These are phyloP conservation scores for Xylariaceae sp. DNA, from an alignment of 2,329 filamentous ascomycete genomes.

Conservation along the genomic window DNA sequence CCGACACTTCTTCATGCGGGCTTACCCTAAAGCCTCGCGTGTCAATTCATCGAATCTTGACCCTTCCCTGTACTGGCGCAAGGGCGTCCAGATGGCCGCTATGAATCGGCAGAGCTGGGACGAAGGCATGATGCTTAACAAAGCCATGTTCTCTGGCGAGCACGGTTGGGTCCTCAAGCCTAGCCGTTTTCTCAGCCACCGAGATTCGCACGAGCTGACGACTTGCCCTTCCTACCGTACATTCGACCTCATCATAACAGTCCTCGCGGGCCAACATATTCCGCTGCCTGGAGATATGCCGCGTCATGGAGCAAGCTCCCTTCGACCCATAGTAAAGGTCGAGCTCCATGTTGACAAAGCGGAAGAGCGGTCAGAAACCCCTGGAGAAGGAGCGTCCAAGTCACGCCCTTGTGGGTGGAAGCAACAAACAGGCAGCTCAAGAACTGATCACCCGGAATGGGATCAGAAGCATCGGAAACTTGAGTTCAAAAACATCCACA, in stretches of 20 bases:
- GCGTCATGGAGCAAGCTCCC: conserved; percentile 47
- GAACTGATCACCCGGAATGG: conserved; percentile 61
- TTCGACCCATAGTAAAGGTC: conserved; percentile 71
- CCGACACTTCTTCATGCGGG: conserved; percentile 78
- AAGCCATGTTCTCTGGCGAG: conserved; percentile 90
- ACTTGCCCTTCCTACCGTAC: conserved; percentile 45
- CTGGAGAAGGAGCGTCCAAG: conserved; percentile 39
- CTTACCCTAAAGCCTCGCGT: conserved; percentile 76
- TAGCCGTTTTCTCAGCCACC: conserved; percentile 56
- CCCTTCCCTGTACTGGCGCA: conserved; percentile 83
- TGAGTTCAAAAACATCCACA: conserved; percentile 52
- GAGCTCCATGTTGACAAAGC: conserved; percentile 73
- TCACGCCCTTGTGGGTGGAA: conserved; percentile 56
- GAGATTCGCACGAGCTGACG: conserved; percentile 38
- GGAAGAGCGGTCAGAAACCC: conserved; percentile 33
- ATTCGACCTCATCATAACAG: conserved; percentile 63
- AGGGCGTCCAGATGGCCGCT: conserved; percentile 95
- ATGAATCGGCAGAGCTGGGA: conserved; percentile 97
- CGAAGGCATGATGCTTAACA: conserved; percentile 91
- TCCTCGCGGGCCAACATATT: conserved; percentile 73
- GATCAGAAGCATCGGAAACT: conserved; percentile 47
- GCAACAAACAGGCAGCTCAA: conserved; percentile 49
- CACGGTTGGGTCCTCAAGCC: conserved; percentile 85
- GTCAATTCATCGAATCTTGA: conserved; percentile 92
- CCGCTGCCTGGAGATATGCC: conserved; percentile 49